Conservation (phyloP, 1,284 basidiomycete genomes). For the Rhodotorula sp. region DNA sequence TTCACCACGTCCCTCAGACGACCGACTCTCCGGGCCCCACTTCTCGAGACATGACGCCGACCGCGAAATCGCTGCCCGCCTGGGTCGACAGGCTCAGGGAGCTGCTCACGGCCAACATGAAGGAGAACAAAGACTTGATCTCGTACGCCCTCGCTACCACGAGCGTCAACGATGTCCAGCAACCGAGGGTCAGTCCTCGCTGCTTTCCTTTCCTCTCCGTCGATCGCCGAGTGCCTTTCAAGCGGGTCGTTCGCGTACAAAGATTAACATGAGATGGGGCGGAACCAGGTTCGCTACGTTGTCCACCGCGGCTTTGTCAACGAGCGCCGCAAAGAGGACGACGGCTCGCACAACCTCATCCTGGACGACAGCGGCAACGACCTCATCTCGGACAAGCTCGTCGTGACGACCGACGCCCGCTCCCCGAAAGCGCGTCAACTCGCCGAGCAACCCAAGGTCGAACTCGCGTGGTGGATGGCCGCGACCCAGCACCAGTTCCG, state of each 20-base stretch:
- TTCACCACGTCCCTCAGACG: too few relatives aligned
- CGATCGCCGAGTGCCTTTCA: too few relatives aligned
- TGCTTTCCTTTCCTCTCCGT: background rate
- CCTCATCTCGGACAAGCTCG: slow-evolving; percentile 44
- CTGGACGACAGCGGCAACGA: slow-evolving; percentile 42
- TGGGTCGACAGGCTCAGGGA: slow-evolving; percentile 24
- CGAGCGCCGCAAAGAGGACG: slow-evolving; percentile 44
- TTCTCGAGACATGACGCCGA: slow-evolving; percentile 2
- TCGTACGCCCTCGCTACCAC: slow-evolving; percentile 46
- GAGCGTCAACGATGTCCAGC: background rate
- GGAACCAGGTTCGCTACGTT: slow-evolving; percentile 45
- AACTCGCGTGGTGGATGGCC: slow-evolving; percentile 50
- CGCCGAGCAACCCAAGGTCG: slow-evolving; percentile 40
- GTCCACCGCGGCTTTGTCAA: slow-evolving; percentile 51
- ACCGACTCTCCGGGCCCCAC: background rate
- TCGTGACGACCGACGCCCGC: slow-evolving; percentile 49
- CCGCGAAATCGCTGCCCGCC: slow-evolving; percentile 14
- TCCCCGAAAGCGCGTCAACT: slow-evolving; percentile 49
- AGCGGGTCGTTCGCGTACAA: too few relatives aligned
- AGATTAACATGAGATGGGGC: background rate
- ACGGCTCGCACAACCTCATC: slow-evolving; percentile 41
- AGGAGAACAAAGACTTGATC: slow-evolving; percentile 43
- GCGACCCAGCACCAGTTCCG: slow-evolving; percentile 48
- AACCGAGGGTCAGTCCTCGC: slow-evolving; percentile 19
- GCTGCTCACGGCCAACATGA: slow-evolving; percentile 32